Evolutionary conservation across 768 basidiomycete species (phyloP), one percentile per base, ranked within the genome.

Genomic region (Russula ochroleuca): DNA sequence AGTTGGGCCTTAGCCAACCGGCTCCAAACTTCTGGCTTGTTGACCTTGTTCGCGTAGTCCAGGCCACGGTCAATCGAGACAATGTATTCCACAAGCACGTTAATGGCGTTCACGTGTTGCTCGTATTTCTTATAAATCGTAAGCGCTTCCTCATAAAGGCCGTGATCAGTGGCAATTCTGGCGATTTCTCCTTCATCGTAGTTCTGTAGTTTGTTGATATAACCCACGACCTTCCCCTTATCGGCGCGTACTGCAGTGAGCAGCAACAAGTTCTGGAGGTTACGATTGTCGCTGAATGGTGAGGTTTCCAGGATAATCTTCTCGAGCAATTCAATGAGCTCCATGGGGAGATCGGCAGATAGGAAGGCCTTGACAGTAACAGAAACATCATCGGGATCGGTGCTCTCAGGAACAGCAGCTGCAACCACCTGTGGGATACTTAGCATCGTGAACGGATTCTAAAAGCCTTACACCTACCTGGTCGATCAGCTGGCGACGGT

Each of bases 341-440:
- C 95, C 23, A 95, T 88, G 2, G 97, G 97, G 15, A 99, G 88
- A 73, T 98, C 96, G 15, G 95, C 95, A 47, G 91, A 87, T 66
- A 98, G 82, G 87, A 99, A 98, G 1, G 97, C 93, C 78, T 97
- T 97, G 83, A 99, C 97, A 38, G 97, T 98, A 54, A 94, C 80
- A 0, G 97, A 98, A 58, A 99, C 97, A 77, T 99, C 97, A 73
- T 98, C 97, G 2, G 97, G 94, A 69, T 98, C 95, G 25, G 94
- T 98, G 71, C 88, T 92, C 74, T 99, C 97, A 5, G 97, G 95
- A 33, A 99, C 80, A 47, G 96, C 97, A 57, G 95, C 96, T 5
- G 96, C 90, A 58, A 94, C 85, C 66, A 99, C 88, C 88, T 96
- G 74, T 38, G 25, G 6, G 41, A 43, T 6, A 40, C 17, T 64